Evolutionary conservation across 306 rosid genomes (phyloP), one percentile per base, ranked within the genome.

Genomic region (Malus asiatica): DNA sequence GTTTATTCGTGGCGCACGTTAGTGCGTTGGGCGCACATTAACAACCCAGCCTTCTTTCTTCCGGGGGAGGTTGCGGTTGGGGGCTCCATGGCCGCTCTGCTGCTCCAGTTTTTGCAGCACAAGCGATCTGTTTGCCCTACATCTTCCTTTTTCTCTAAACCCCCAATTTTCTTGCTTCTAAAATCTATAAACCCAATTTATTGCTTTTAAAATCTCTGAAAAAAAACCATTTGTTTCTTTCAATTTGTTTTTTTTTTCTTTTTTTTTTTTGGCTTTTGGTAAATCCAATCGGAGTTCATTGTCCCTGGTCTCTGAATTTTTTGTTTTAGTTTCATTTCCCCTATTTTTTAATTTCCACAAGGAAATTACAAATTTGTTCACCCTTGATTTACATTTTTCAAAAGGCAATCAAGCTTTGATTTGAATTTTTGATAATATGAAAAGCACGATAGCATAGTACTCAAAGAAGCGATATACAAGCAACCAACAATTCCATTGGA

Each of bases 1-100:
- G 88, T 81, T 82, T 35, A 64, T 38, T 80, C 74, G 84, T 79
- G 88, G 86, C 88, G 81, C 85, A 78, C 79, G 29, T 32, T 29
- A 61, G 83, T 77, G 88, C 64, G 88, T 46, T 72, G 77, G 84
- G 86, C 84, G 73, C 74, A 79, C 73, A 85, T 85, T 73, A 76
- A 18, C 77, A 44, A 67, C 70, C 55, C 20, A 86, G 18, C 2
- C 68, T 64, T 16, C 42, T 48, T 15, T 48, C 20, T 48, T 74
- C 1, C 6, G 0, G 35, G 33, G 53, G 53, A 48, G 53, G 68
- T 8, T 64, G 20, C 13, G 73, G 65, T 72, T 62, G 75, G 77
- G 82, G 89, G 84, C 78, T 64, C 29, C 74, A 35, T 70, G 78
- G 76, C 70, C 76, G 84, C 79, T 82, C 27, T 77, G 58, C 74